Percentiles rank a stretch among this genome's conserved stretches.
These are phyloP conservation scores for Ploettnerulaceae sp. DNA, from an alignment of 2,329 filamentous ascomycete species.

Conservation along the genomic window DNA sequence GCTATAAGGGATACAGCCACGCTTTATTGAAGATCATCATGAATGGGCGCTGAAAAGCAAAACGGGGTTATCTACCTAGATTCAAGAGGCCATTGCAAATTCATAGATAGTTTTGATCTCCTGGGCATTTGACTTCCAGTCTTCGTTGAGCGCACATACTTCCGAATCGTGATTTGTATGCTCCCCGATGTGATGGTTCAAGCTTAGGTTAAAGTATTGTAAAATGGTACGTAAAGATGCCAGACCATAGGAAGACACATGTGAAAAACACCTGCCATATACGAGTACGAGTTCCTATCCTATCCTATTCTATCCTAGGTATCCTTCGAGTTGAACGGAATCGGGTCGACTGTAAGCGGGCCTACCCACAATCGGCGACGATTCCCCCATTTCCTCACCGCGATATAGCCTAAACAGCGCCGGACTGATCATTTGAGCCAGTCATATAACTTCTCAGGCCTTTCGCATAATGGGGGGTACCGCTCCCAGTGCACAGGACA, in stretches of 20 bases:
- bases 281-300: not conserved
- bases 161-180: too few relatives aligned
- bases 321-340: too few relatives aligned
- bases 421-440: too few relatives aligned
- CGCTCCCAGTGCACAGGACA: not conserved
- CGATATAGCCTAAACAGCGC: conserved; percentile 2
- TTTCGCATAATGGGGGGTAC: conserved; percentile 6
- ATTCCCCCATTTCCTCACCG: conserved; percentile 8
- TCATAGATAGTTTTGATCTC: conserved; percentile 23
- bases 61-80: conserved; percentile 33
- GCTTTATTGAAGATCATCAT: conserved; percentile 23
- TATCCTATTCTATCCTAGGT: not conserved
- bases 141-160: too few relatives aligned
- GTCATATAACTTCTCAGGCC: not conserved
- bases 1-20: conserved; percentile 14
- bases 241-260: too few relatives aligned
- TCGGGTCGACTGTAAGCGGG: too few relatives aligned
- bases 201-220: too few relatives aligned
- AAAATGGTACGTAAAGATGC: too few relatives aligned
- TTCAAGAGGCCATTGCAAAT: conserved; percentile 23
- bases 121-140: not conserved
- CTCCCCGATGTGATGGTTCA: too few relatives aligned
- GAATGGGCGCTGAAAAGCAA: conserved; percentile 31
- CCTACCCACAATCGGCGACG: conserved; percentile 5
- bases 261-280: too few relatives aligned